phyloP scores from a whole-genome alignment of 306 rosid species.

The Fragaria nilgerrensis region DNA sequence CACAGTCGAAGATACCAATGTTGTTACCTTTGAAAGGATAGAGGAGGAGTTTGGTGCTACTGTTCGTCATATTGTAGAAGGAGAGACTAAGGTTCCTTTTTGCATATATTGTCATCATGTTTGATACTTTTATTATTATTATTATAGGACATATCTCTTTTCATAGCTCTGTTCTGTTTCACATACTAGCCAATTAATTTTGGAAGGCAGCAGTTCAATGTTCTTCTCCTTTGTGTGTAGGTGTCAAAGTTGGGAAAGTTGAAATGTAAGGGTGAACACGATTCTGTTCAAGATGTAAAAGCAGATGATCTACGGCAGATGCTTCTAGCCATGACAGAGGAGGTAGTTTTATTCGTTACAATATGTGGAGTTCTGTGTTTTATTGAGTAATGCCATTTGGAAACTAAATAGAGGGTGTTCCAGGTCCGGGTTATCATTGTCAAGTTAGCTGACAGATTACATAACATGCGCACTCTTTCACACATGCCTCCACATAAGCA shows the following conservation, averaged over 20 bases:
- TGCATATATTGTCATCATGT: slow-evolving; percentile 17
- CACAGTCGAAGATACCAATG: slow-evolving; percentile 93
- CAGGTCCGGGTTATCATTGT: slow-evolving; percentile 99
- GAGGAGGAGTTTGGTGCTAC: slow-evolving; percentile 92
- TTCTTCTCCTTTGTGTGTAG: slow-evolving; percentile 40
- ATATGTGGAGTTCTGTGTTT: slow-evolving; percentile 21
- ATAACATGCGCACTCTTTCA: slow-evolving; percentile 96
- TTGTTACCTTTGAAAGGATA: slow-evolving; percentile 83
- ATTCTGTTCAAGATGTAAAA: slow-evolving; percentile 90
- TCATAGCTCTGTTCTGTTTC: slow-evolving; percentile 15
- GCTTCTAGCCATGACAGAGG: slow-evolving; percentile 99
- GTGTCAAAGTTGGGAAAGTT: slow-evolving; percentile 95
- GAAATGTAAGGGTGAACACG: slow-evolving; percentile 73
- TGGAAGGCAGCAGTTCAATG: slow-evolving; percentile 16
- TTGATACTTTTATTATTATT: not conserved
- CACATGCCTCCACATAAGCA: slow-evolving; percentile 98
- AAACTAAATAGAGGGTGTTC: slow-evolving; percentile 32
- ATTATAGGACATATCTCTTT: not conserved
- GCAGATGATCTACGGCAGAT: slow-evolving; percentile 97
- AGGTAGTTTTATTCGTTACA: slow-evolving; percentile 48
- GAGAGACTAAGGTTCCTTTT: slow-evolving; percentile 85
- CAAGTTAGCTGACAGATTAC: slow-evolving; percentile 94
- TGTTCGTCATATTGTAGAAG: slow-evolving; percentile 95
- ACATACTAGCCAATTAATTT: slow-evolving; percentile 23
- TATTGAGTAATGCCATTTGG: slow-evolving; percentile 25